Evolutionary conservation across 176 grass and related monocot genomes (phyloP), one percentile per base, ranked within the genome.

Genomic region (Aegilops tauschii): DNA sequence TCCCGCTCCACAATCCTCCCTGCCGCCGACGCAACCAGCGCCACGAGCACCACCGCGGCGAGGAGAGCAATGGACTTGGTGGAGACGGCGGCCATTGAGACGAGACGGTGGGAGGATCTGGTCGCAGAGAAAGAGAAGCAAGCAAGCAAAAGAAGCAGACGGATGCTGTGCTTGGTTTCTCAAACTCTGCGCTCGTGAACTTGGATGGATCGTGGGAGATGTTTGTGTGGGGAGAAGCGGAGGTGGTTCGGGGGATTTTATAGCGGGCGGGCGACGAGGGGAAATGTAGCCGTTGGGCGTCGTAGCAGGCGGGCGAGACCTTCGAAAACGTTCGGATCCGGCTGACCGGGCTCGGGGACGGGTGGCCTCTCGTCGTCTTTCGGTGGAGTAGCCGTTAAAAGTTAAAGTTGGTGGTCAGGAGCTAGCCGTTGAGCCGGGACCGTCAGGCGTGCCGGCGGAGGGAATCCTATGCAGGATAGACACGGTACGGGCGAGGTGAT

Each of bases 311-410:
- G 32, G 7, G 56, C 6, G 61, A 72, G 30, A 67, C 78, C 76
- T 75, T 82, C 76, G 45, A 40, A 90, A 92, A 91, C 90, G 83
- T 92, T 97, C 88, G 88, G 90, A 97, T 82, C 34, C 61, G 73
- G 83, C 74, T 49, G 37, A 28, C 58, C 65, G 45, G 67, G 61
- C 30, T 37, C 34, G 77, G 54, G 54, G 54, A 59, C 54, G 54
- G 18, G 54, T 59, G 54, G 54, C 54, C 18, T 59, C 30, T 37
- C 56, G 77, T 40, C 13, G 56, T 36, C 40, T 78, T 91, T 40
- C 73, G 73, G 86, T 83, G 76, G 80, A 89, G 81, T 93, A 92
- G 88, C 92, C 92, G 92, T 94, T 95, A 80, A 86, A 92, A 79
- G 68, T 73, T 73, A 25, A 29, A 59, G 76, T 16, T 37, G 20